These are phyloP conservation scores for Apostasia ramifera DNA, from an alignment of 106 monocot genomes.

Conservation along the genomic window DNA sequence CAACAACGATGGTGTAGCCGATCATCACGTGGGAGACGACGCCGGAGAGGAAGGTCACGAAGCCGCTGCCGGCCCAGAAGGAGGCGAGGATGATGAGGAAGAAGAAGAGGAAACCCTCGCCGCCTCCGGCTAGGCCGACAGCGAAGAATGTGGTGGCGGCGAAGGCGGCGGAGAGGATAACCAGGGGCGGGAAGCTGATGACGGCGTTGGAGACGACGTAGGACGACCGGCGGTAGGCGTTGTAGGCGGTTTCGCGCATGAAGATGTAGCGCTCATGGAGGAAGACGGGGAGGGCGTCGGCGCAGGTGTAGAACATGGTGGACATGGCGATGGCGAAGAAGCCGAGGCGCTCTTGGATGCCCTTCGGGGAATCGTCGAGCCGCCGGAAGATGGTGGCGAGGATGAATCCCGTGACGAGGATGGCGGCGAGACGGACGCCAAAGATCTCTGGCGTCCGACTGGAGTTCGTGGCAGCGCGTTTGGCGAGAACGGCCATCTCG, in stretches of 20 bases:
- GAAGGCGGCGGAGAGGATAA: slow-evolving; percentile 53
- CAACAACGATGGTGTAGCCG: slow-evolving; percentile 53
- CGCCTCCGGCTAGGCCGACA: slow-evolving; percentile 54
- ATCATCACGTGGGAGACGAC: slow-evolving; percentile 51
- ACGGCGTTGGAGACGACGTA: slow-evolving; percentile 64
- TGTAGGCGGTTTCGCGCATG: slow-evolving; percentile 75
- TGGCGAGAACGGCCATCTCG: slow-evolving; percentile 39
- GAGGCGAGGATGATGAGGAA: slow-evolving; percentile 47
- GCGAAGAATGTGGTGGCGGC: slow-evolving; percentile 57
- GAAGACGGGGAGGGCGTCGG: slow-evolving; percentile 79
- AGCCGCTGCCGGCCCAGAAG: slow-evolving; percentile 70
- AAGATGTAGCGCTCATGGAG: slow-evolving; percentile 76
- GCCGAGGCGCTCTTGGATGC: slow-evolving; percentile 59
- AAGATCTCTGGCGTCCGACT: slow-evolving; percentile 48
- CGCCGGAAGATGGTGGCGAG: slow-evolving; percentile 74
- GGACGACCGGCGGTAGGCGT: slow-evolving; percentile 73
- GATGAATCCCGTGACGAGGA: slow-evolving; percentile 55
- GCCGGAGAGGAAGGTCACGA: slow-evolving; percentile 78
- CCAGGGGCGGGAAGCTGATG: slow-evolving; percentile 42
- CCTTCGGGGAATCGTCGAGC: slow-evolving; percentile 62
- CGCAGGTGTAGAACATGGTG: slow-evolving; percentile 71
- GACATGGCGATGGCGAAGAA: slow-evolving; percentile 83
- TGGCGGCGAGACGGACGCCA: slow-evolving; percentile 22
- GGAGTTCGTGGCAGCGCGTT: slow-evolving; percentile 41
- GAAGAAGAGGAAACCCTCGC: slow-evolving; percentile 46